Conservation (phyloP, 768 basidiomycete species). For the Russula emetica region DNA sequence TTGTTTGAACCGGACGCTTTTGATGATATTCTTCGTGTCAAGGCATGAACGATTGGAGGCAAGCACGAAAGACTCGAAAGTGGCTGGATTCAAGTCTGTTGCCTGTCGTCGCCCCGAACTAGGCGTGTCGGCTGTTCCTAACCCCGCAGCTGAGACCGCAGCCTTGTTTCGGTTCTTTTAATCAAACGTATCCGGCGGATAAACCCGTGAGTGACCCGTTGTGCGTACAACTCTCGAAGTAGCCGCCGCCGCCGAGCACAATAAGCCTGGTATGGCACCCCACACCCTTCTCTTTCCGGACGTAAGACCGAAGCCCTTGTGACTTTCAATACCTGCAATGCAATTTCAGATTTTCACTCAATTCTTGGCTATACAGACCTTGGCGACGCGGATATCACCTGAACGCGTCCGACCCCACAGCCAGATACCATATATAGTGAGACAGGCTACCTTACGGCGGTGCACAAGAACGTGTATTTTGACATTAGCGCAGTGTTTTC, state of each 20-base stretch:
- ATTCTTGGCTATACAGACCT: too few relatives aligned
- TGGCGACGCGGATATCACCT: conserved; percentile 62
- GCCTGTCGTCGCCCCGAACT: conserved; percentile 75
- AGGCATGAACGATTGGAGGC: conserved; percentile 34
- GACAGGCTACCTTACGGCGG: conserved; percentile 68
- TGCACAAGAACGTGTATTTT: conserved; percentile 68
- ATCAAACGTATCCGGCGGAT: conserved; percentile 29
- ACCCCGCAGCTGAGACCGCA: conserved; percentile 26
- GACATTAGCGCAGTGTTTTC: conserved; percentile 71
- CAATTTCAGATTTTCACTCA: conserved; percentile 58
- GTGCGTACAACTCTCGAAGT: conserved; percentile 53
- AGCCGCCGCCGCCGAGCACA: conserved; percentile 48
- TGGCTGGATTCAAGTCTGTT: conserved; percentile 71
- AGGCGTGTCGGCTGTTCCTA: conserved; percentile 39
- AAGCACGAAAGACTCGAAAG: conserved; percentile 40
- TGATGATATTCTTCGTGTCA: too few relatives aligned
- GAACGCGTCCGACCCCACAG: conserved; percentile 62
- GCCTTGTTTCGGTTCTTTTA: conserved; percentile 10
- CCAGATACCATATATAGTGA: conserved; percentile 76
- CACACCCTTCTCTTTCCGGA: too few relatives aligned
- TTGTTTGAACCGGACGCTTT: too few relatives aligned
- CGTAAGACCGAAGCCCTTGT: too few relatives aligned
- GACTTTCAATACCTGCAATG: too few relatives aligned
- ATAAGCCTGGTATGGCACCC: conserved; percentile 52
- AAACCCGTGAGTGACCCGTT: conserved; percentile 55